Evolutionary conservation across 768 basidiomycete genomes (phyloP), one percentile per base, ranked within the genome.

Genomic region (Porphyrellus cyaneotinctus): DNA sequence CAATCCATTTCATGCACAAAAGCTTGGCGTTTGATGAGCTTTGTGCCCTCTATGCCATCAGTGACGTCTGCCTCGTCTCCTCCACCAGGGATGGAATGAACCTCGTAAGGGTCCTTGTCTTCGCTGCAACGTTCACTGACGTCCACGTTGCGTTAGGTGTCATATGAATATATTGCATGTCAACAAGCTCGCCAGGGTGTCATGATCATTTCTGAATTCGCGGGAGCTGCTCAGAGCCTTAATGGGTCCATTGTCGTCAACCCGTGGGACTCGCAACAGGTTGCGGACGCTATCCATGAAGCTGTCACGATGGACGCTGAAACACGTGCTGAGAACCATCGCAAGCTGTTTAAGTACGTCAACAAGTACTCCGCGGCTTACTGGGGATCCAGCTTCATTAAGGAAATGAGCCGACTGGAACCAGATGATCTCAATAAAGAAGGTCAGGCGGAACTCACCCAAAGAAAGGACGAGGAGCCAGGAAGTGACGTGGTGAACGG

Each of bases 1-100:
- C 97, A 7, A 98, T 99, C 54, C 97, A 98, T 71, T 98, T 97
- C 71, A 92, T 98, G 91, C 95, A 98, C 80, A 95, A 95, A 72
- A 88, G 85, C 58, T 76, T 98, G 48, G 73, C 84, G 0, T 95
- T 97, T 65, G 91, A 97, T 66, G 97, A 99, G 66, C 80, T 99
- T 9, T 95, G 93, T 53, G 97, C 97, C n/a, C 80, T 99, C 49
- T 99, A 98, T 66, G 93, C 95, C 20, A 80, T 97, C 62, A 91
- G 90, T 65, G 97, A 98, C 64, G 95, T 95, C 32, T 98, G 95
- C 68, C 75, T 99, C 49, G 92, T 99, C 54, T 91, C 91, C 20
- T 88, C 85, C 68, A 99, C 97, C 20, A 77, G 97, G 47, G 97
- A 99, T 65, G 97, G 97, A 46, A 99, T 99, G 97, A 99, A 99